These are phyloP conservation scores for Rhizophagus clarus DNA, from an alignment of 192 early-diverging fungal species.

Conservation along the genomic window DNA sequence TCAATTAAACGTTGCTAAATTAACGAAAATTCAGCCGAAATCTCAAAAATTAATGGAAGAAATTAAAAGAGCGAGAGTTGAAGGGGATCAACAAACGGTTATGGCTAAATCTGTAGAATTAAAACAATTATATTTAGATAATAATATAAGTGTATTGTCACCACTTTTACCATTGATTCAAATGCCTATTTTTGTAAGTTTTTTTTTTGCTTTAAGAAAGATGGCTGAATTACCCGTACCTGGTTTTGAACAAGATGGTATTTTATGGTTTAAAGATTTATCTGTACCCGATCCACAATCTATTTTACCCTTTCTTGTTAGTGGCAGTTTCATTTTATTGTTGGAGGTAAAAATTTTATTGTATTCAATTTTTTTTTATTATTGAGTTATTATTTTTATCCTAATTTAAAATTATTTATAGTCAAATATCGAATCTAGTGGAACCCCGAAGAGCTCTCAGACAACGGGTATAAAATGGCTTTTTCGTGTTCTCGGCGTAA, in stretches of 20 bases:
- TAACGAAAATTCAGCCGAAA: conserved; percentile 75
- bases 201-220: conserved; percentile 80
- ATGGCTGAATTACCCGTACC: conserved; percentile 85
- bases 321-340: conserved; percentile 67
- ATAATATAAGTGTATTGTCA: conserved; percentile 66
- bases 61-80: conserved; percentile 58
- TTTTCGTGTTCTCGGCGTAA: neutral
- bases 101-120: conserved; percentile 57
- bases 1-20: conserved; percentile 67
- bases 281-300: conserved; percentile 77
- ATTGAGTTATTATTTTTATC: neutral
- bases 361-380: neutral
- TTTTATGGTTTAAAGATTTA: conserved; percentile 87
- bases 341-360: conserved; percentile 60
- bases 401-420: neutral
- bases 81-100: conserved; percentile 58
- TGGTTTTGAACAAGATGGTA: conserved; percentile 75
- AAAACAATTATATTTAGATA: conserved; percentile 58
- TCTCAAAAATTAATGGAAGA: conserved; percentile 66
- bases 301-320: conserved; percentile 77
- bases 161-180: conserved; percentile 68
- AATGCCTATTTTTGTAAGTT: conserved; percentile 78
- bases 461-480: neutral
- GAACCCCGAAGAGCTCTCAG: neutral
- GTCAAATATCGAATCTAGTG: neutral